These are phyloP conservation scores for Endothia cerciana DNA, from an alignment of 2,329 filamentous ascomycete species.

Conservation along the genomic window DNA sequence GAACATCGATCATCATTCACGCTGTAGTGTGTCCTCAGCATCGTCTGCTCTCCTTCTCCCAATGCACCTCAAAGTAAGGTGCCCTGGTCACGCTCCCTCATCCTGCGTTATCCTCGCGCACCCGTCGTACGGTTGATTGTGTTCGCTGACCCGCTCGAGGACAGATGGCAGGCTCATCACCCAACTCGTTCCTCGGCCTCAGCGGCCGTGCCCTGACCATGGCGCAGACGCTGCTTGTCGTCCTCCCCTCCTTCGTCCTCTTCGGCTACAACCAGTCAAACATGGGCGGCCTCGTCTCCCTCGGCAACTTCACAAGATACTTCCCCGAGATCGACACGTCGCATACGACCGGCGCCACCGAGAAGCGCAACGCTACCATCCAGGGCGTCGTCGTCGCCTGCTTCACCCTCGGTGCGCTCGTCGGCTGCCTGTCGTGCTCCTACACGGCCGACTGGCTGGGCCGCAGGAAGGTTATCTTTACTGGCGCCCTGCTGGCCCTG, in stretches of 20 bases:
- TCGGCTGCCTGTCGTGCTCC: constrained; percentile 31
- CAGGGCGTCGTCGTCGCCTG: constrained; percentile 33
- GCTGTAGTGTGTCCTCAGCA: no score
- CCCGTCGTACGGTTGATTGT: no score
- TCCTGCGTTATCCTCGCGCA: no score
- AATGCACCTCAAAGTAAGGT: no score
- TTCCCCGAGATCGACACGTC: constrained; percentile 54
- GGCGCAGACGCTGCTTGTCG: constrained; percentile 26
- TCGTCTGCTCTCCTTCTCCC: no score
- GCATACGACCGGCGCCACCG: constrained; percentile 44
- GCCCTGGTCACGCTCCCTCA: no score
- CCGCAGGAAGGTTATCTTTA: constrained; percentile 52
- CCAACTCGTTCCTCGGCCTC: background rate
- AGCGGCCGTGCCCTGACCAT: background rate
- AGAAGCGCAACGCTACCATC: constrained; percentile 44
- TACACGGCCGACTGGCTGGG: constrained; percentile 52
- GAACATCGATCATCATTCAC: no score
- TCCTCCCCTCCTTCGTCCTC: constrained; percentile 45
- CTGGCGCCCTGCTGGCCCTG: constrained; percentile 52
- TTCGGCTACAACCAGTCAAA: constrained; percentile 58
- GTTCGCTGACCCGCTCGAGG: no score
- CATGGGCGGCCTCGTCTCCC: constrained; percentile 50
- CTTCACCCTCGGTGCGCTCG: constrained; percentile 32
- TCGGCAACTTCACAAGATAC: constrained; percentile 45
- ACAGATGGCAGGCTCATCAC: no score